phyloP scores from a whole-genome alignment of 441 rosid species.

The Metrosideros polymorpha region DNA sequence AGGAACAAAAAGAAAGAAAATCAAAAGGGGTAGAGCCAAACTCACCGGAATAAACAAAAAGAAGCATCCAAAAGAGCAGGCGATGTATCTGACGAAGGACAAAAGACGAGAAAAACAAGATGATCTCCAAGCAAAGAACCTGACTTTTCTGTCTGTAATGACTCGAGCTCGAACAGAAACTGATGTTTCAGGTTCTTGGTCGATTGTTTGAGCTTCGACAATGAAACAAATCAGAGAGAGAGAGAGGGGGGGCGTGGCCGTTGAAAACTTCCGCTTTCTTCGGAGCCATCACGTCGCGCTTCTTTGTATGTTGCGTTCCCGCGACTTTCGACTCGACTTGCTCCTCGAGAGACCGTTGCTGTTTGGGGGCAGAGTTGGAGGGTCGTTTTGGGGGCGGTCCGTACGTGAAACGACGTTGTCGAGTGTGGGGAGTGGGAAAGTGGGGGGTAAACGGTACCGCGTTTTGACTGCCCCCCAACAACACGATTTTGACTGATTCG shows the following conservation, averaged over 20 bases:
- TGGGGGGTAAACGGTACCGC: background rate
- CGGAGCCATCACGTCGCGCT: background rate
- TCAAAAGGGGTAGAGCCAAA: background rate
- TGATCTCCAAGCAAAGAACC: background rate
- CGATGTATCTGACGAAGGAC: background rate
- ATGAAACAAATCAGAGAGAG: background rate
- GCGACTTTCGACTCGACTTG: slow-evolving; percentile 20
- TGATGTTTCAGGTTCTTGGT: background rate
- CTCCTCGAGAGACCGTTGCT: background rate
- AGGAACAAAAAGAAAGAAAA: background rate
- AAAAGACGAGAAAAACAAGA: background rate
- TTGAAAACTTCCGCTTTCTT: slow-evolving; percentile 20
- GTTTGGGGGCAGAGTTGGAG: background rate
- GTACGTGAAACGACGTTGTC: background rate
- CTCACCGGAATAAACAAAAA: background rate
- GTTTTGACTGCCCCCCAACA: background rate
- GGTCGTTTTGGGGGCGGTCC: background rate
- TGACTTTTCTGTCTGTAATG: background rate
- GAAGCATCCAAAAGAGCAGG: background rate
- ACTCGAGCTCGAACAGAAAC: background rate
- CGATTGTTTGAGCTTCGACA: background rate
- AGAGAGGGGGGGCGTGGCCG: background rate
- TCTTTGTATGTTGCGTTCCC: slow-evolving; percentile 18
- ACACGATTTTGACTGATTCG: background rate
- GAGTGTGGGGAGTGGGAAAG: background rate